Base-by-base conservation (phyloP, 2,329 filamentous ascomycete species). In the Epicoccum nigrum region DNA sequence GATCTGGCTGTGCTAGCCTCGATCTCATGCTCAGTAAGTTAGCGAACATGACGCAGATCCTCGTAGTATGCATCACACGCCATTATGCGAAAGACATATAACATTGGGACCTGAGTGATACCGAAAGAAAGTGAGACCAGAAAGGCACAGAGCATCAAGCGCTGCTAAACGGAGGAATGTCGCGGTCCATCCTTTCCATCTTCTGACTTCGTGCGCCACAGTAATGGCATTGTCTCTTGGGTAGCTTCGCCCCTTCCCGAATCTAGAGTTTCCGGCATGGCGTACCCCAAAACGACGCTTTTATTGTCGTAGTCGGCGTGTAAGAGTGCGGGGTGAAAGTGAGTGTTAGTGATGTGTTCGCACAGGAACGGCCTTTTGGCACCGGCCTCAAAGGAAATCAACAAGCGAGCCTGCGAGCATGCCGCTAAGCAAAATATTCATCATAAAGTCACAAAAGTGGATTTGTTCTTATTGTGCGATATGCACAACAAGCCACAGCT, bases 41-140 rank as follows among this genome's bases (percentile, higher is more conserved):
- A 45, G 25, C 52, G 41, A 75, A 82, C 0, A 79, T 88, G 82
- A 4, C 21, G 38, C 12, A 21, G n/a, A 2, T 75, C 75, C 28
- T 78, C 74, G 70, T 89, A 90, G 67, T 85, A 90, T 43, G 82
- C 80, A 46, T 90, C 84, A 70, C 87, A 90, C 41, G 84, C 85
- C 86, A 90, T 89, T 1, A 88, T 67, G 50, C 85, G 84, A 60
- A 90, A 89, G 19, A 86, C 84, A 68, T 87, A 88, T 37, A 88
- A 69, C 5, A 81, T 67, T 7, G 78, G 78, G 4, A 80, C 78
- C 62, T 81, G 78, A 0, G 79, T 81, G 16, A 80, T 76, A 16
- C 74, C 70, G 62, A 81, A 81, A 5, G 77, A 77, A 27, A 80
- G 59, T 4, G 77, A 85, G 45, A 86, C 81, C 13, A 87, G 71